Base-by-base conservation (phyloP, 2,329 filamentous ascomycete genomes). In the Botrytis fragariae region DNA sequence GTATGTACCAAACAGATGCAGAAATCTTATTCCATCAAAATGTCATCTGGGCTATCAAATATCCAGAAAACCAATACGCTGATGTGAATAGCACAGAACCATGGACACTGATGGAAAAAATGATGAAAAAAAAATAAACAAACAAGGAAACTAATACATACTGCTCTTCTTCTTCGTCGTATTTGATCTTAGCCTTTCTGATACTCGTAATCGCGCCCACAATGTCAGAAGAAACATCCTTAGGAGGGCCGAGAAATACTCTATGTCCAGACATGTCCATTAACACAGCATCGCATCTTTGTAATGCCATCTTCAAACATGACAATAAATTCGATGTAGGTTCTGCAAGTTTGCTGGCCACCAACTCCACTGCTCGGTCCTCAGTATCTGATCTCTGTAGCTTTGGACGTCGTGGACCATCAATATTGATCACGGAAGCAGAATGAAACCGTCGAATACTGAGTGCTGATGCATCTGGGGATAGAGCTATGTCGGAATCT, bases 201-300 rank as follows among this genome's bases (percentile, higher is more conserved):
- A 89, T 80, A 32, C 82, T 81, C 10, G 82, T 78, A 25, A 86
- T 78, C 3, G 83, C 77, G 5, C 81, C 81, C 3, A 80, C 72
- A 16, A 86, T 79, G 76, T 87, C 84, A 18, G 82, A 83, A 0
- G 85, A 85, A 25, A 84, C 78, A 9, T 83, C 79, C 45, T 76
- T 72, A 7, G 83, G 76, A 35, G 86, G 86, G 0, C 86, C 85
- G 7, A 88, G 81, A 75, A 85, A 82, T 63, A 80, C 81, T 65
- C 86, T 82, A 77, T 86, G 84, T 4, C 86, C 85, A 39, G 86
- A 86, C 75, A 88, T 83, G 18, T 85, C 83, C 86, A 89, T 87
- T 45, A 89, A 76, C 7, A 84, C 84, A 7, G 86, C 86, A 78
- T 89, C 86, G 71, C 86, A 87, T 73, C 82, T 80, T 65, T 80